Evolutionary conservation across 1,284 basidiomycete genomes (phyloP), one percentile per base, ranked within the genome.

Genomic region (Moesziomyces sp.): DNA sequence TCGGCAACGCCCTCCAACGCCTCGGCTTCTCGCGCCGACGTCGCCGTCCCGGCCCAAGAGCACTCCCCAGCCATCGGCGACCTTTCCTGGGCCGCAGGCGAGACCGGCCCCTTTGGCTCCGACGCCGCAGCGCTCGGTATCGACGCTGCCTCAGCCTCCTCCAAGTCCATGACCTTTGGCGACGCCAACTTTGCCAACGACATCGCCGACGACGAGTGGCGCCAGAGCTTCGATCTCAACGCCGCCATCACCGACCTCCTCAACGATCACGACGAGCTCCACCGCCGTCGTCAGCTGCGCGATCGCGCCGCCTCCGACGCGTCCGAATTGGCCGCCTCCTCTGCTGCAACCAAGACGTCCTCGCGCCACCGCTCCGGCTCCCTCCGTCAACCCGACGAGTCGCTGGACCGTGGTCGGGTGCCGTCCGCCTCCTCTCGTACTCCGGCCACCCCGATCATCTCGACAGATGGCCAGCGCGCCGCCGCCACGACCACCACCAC

Each of bases 181-280:
- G 62, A 60, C 43, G 55, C 44, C 53, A 60, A 69, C 45, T 59
- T 74, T 30, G 67, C 62, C 55, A 60, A 61, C 16, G 57, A 47
- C 21, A 52, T 47, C 1, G 51, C 19, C 13, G 70, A 70, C 43
- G 70, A 69, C 9, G 62, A 76, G 26, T 78, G 66, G 62, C 62
- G 76, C 38, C 69, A 63, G 34, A 76, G 76, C 57, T 81, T 79
- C 43, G 78, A 81, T 52, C 59, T 81, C 23, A 81, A 79, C n/a
- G 67, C 76, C 14, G 79, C 79, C 46, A 81, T 81, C 55, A 70
- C 68, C 18, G 79, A 81, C 21, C 55, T 81, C 50, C 76, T 79
- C 45, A 63, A 76, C 23, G 79, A 79, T 11, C 76, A 81, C 46
- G 70, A 72, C 46, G 60, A 71, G 58, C 54, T 72, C 5, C 73